Conservation (phyloP, 257 asterid species). For the Henckelia pumila region DNA sequence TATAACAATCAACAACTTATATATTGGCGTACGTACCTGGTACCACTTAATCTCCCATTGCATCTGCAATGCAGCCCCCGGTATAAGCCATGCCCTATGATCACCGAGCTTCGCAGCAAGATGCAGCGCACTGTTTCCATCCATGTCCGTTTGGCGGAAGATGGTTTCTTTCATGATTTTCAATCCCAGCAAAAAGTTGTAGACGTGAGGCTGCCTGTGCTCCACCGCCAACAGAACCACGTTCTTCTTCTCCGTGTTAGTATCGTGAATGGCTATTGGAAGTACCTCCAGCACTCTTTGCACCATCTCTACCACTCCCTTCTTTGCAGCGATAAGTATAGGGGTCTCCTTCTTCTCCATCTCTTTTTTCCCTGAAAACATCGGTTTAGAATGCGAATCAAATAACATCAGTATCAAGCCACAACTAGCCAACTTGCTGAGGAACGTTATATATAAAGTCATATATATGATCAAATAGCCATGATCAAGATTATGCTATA, state of each 20-base stretch:
- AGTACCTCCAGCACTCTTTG: conserved; percentile 6
- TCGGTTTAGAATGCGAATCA: not conserved
- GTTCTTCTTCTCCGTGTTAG: conserved; percentile 28
- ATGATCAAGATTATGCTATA: too few species aligned
- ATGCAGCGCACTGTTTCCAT: conserved; percentile 43
- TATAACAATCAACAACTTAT: too few species aligned
- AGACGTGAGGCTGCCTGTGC: conserved; percentile 33
- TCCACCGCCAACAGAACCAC: conserved; percentile 33
- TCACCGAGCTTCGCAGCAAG: conserved; percentile 41
- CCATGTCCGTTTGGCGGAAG: conserved; percentile 31
- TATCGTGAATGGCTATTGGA: conserved; percentile 37
- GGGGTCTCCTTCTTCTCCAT: conserved; percentile 31
- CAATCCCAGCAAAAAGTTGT: not conserved
- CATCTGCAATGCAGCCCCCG: conserved; percentile 8
- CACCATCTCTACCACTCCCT: conserved; percentile 34
- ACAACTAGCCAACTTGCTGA: too few species aligned
- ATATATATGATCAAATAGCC: too few species aligned
- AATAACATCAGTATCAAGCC: too few species aligned
- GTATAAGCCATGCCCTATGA: conserved; percentile 29
- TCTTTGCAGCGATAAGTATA: conserved; percentile 33
- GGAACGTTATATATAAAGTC: too few species aligned
- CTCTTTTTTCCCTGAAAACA: not conserved
- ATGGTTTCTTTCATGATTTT: conserved; percentile 22
- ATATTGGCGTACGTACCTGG: too few species aligned
- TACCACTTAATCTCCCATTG: conserved; percentile 38